Percentiles rank a stretch among this genome's conserved stretches.
These are phyloP conservation scores for Schizosaccharomyces octosporus DNA, from an alignment of 805 yeast genomes.

Conservation along the genomic window DNA sequence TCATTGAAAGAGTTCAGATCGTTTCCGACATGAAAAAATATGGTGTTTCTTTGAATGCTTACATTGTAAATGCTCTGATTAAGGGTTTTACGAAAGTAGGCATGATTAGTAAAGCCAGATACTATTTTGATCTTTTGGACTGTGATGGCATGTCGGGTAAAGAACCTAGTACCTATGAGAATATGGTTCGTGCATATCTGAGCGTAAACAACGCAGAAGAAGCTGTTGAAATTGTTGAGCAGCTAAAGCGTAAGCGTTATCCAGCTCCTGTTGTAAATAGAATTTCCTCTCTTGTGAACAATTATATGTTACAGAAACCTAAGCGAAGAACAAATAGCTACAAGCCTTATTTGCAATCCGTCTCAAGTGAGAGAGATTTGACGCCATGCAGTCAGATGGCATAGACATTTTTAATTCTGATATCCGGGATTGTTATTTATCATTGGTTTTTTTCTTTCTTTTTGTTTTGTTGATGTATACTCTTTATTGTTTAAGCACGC, in stretches of 20 bases:
- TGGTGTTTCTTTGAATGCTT: neutral
- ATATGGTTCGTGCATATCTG: neutral
- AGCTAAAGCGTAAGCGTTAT: neutral
- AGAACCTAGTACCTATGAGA: slow-evolving; percentile 1
- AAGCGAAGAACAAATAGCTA: neutral
- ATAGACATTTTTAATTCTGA: too few relatives aligned
- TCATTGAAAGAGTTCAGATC: neutral
- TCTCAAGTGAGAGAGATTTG: too few relatives aligned
- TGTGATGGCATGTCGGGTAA: neutral
- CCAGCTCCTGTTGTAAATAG: neutral
- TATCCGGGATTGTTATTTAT: too few relatives aligned
- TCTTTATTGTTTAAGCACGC: too few relatives aligned
- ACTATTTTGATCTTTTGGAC: neutral
- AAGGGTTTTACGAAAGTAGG: slow-evolving; percentile 1
- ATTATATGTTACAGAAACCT: neutral
- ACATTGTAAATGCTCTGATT: neutral
- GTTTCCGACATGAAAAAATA: neutral
- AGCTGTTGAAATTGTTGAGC: neutral
- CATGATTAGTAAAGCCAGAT: neutral
- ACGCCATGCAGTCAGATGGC: too few relatives aligned
- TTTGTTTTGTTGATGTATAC: too few relatives aligned
- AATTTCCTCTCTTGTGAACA: neutral
- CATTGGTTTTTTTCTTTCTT: too few relatives aligned
- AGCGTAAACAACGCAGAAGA: neutral
- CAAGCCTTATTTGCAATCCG: neutral